These are phyloP conservation scores for Talaromyces proteolyticus DNA, from an alignment of 495 filamentous ascomycete genomes.

Conservation along the genomic window DNA sequence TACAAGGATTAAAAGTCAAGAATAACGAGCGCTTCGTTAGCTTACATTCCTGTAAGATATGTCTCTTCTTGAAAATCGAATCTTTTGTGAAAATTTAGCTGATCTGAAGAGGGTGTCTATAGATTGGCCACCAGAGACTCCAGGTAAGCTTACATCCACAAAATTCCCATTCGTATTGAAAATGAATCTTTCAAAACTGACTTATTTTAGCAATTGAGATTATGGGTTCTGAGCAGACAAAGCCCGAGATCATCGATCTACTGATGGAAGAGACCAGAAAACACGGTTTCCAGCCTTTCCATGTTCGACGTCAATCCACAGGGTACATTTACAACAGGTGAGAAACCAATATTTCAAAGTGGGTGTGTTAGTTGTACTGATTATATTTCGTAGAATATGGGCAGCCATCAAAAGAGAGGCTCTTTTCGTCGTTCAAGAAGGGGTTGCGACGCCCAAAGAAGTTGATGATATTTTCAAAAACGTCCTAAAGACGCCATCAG, in stretches of 20 bases:
- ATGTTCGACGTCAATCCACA: constrained; percentile 24
- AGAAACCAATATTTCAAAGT: too few species aligned
- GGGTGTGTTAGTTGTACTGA: too few species aligned
- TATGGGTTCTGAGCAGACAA: constrained; percentile 27
- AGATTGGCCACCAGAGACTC: constrained; percentile 37
- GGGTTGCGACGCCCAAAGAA: constrained; percentile 25
- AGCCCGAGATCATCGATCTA: constrained; percentile 17
- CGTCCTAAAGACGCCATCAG: constrained; percentile 27
- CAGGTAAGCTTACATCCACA: constrained; percentile 12
- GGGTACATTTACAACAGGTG: constrained; percentile 38
- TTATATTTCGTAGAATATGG: constrained; percentile 34
- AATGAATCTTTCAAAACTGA: not conserved
- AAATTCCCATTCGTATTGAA: not conserved
- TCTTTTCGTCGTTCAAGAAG: constrained; percentile 23
- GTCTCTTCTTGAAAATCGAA: constrained; percentile 7
- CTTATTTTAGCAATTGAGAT: constrained; percentile 26
- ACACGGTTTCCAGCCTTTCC: constrained; percentile 33
- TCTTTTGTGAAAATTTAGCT: not conserved
- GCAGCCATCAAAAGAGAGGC: constrained; percentile 36
- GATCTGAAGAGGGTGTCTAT: too few species aligned
- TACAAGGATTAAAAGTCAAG: not conserved
- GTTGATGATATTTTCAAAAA: constrained; percentile 34
- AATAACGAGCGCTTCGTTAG: constrained; percentile 15
- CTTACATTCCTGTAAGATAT: constrained; percentile 29
- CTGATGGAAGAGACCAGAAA: constrained; percentile 18